phyloP scores from a whole-genome alignment of 2,329 filamentous ascomycete species.

The Juglanconis oblonga region DNA sequence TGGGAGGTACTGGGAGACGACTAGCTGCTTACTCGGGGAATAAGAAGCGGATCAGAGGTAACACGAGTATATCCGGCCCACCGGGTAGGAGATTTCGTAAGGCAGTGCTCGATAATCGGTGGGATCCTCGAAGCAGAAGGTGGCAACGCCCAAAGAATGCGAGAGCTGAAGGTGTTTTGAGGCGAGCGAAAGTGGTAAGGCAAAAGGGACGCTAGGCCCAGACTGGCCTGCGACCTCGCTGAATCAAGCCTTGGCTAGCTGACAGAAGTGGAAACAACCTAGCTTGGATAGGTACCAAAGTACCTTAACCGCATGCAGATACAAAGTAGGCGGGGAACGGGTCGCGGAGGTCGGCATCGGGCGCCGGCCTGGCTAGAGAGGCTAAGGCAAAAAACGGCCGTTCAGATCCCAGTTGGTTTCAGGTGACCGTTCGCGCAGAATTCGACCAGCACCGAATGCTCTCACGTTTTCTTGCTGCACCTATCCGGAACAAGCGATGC shows the following conservation, averaged over 20 bases:
- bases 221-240: slow-evolving; percentile 1
- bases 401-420: neutral
- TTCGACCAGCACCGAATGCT: neutral
- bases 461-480: neutral
- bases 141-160: slow-evolving; percentile 9
- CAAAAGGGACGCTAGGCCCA: slow-evolving; percentile 6
- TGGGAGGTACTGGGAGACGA: neutral
- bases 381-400: neutral
- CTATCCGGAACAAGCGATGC: neutral
- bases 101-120: neutral
- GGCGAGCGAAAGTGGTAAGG: slow-evolving; percentile 12
- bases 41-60: neutral
- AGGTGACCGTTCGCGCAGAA: neutral
- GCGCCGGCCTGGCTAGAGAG: neutral
- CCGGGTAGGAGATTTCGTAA: neutral
- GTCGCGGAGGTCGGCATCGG: slow-evolving; percentile 10
- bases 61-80: neutral
- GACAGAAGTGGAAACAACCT: slow-evolving; percentile 10
- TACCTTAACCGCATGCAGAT: slow-evolving; percentile 3
- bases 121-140: slow-evolving; percentile 5
- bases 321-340: neutral
- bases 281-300: neutral
- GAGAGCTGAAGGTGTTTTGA: neutral
- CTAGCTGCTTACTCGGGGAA: neutral
- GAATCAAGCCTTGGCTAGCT: neutral